phyloP scores from a whole-genome alignment of 2,329 filamentous ascomycete species.

The Cercospora zeae-maydis region DNA sequence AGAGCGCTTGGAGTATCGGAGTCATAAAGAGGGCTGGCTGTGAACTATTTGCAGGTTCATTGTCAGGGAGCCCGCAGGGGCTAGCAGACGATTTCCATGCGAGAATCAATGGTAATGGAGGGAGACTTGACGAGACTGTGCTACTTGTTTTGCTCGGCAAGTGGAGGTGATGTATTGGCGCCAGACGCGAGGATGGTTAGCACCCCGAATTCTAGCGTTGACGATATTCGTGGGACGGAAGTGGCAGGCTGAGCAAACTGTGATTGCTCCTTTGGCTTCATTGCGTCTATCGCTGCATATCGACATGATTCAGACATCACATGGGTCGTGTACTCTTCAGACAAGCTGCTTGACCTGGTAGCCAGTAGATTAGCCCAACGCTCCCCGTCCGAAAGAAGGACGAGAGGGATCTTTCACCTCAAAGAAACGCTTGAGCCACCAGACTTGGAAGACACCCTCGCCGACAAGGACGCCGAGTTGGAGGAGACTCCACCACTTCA shows the following conservation, averaged over 20 bases:
- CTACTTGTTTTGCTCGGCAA: not conserved
- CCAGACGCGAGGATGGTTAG: not conserved
- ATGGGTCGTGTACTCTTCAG: slow-evolving; percentile 20
- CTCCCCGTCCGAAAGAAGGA: slow-evolving; percentile 31
- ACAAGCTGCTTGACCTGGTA: slow-evolving; percentile 41
- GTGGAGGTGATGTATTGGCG: not conserved
- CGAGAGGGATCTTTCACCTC: slow-evolving; percentile 34
- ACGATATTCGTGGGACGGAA: not conserved
- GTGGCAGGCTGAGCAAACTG: not conserved
- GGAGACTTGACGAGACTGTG: not conserved
- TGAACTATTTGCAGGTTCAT: too few species aligned
- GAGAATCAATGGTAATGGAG: not conserved
- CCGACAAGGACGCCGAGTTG: slow-evolving; percentile 84
- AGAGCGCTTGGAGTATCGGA: not conserved
- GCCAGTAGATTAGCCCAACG: slow-evolving; percentile 30
- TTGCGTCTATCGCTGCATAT: slow-evolving; percentile 15
- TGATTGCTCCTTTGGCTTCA: slow-evolving; percentile 5
- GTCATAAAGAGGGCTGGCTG: not conserved
- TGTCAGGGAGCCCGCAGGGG: not conserved
- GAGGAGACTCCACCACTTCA: slow-evolving; percentile 99
- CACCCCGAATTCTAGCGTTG: not conserved
- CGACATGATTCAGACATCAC: slow-evolving; percentile 7
- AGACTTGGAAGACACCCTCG: slow-evolving; percentile 96
- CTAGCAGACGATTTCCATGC: not conserved
- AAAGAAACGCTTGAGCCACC: slow-evolving; percentile 93